Conservation (phyloP, 176 grass and related monocot genomes). For the Coix lacrymajobi region DNA sequence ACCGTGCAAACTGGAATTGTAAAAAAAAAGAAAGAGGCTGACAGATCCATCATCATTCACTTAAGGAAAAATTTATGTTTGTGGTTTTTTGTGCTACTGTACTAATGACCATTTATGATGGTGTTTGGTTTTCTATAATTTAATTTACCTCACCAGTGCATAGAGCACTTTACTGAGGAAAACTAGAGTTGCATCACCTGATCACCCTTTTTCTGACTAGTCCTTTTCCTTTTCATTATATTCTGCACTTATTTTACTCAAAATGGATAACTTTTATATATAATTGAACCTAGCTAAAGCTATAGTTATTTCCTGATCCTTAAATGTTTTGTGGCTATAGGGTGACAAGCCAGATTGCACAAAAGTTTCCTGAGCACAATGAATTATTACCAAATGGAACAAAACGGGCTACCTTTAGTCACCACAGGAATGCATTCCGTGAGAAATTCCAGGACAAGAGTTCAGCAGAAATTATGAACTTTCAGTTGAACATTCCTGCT, state of each 20-base stretch:
- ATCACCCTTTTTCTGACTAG: not conserved
- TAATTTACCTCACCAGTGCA: not conserved
- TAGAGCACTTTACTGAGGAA: not conserved
- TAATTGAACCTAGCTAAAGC: not conserved
- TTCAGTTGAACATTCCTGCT: slow-evolving; percentile 66
- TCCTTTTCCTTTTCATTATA: not conserved
- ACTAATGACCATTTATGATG: not conserved
- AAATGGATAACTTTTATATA: not conserved
- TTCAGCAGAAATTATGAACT: slow-evolving; percentile 48
- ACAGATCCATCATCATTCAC: not conserved
- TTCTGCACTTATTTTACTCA: not conserved
- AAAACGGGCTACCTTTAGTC: slow-evolving; percentile 29
- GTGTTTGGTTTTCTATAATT: not conserved
- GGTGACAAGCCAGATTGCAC: slow-evolving; percentile 33
- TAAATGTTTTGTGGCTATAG: slow-evolving; percentile 37
- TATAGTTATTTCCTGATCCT: slow-evolving; percentile 5
- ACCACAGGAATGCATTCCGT: slow-evolving; percentile 31
- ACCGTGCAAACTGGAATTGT: not conserved
- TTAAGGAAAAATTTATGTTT: not conserved
- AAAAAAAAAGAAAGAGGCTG: not conserved
- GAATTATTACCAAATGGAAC: slow-evolving; percentile 30
- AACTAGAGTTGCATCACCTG: not conserved
- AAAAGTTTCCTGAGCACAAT: slow-evolving; percentile 43
- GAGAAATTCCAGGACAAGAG: slow-evolving; percentile 54
- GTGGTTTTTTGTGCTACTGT: not conserved